Conservation (phyloP, 306 rosid species). For the Lablab purpureus region DNA sequence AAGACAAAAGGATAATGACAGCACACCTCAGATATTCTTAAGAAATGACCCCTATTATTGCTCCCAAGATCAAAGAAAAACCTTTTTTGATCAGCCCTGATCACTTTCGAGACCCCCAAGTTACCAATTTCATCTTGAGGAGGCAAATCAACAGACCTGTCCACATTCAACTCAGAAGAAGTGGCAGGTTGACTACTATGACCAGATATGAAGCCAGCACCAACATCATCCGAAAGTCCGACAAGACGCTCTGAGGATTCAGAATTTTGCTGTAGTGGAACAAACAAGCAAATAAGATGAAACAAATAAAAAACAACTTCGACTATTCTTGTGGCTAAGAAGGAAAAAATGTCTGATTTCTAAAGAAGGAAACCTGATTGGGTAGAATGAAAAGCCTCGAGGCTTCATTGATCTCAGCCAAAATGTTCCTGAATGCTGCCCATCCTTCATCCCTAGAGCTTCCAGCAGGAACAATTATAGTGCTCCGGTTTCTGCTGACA, state of each 20-base stretch:
- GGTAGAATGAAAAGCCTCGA: slow-evolving; percentile 93
- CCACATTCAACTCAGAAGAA: slow-evolving; percentile 84
- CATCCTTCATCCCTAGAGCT: slow-evolving; percentile 96
- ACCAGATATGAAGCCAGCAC: slow-evolving; percentile 98
- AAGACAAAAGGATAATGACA: slow-evolving; percentile 25
- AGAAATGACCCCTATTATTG: slow-evolving; percentile 98
- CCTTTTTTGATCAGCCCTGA: slow-evolving; percentile 95
- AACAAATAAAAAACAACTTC: slow-evolving; percentile 25
- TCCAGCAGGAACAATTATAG: slow-evolving; percentile 99
- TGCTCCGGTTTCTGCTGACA: slow-evolving; percentile 97
- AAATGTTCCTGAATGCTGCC: slow-evolving; percentile 95
- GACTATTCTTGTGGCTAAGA: slow-evolving; percentile 31
- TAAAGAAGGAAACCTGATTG: slow-evolving; percentile 76
- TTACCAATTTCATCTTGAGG: slow-evolving; percentile 88
- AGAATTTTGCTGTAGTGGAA: slow-evolving; percentile 75
- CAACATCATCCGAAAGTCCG: slow-evolving; percentile 99
- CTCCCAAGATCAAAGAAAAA: slow-evolving; percentile 97
- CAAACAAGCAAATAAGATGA: slow-evolving; percentile 47
- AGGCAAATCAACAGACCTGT: slow-evolving; percentile 84
- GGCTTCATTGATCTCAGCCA: slow-evolving; percentile 97
- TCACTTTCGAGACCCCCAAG: slow-evolving; percentile 93
- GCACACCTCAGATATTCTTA: slow-evolving; percentile 96
- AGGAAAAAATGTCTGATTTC: slow-evolving; percentile 10
- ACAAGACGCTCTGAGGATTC: slow-evolving; percentile 88
- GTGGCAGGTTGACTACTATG: slow-evolving; percentile 85